These are phyloP conservation scores for Piromyces sp. DNA, from an alignment of 192 early-diverging fungal genomes.

Conservation along the genomic window DNA sequence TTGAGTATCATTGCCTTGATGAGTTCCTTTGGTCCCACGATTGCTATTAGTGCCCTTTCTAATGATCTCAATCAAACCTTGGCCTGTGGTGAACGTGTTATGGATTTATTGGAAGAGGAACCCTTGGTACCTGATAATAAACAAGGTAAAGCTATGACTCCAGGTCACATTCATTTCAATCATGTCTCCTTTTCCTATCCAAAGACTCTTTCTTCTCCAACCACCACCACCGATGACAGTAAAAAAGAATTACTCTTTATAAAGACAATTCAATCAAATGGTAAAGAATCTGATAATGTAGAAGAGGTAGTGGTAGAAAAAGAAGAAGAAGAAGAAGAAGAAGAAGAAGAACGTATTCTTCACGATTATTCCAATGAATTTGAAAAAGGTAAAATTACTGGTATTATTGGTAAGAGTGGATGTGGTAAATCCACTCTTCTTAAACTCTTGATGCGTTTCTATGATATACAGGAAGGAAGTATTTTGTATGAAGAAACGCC, in stretches of 20 bases:
- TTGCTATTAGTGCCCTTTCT: not conserved
- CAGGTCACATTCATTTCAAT: not conserved
- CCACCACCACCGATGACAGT: not conserved
- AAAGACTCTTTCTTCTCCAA: not conserved
- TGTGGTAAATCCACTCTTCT: not conserved
- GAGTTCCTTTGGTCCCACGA: not conserved
- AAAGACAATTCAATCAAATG: too few species aligned
- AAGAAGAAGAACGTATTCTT: not conserved
- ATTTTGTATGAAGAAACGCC: not conserved
- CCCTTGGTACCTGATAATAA: not conserved
- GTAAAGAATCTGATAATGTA: not conserved
- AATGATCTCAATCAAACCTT: not conserved
- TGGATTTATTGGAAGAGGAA: not conserved
- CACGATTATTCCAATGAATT: not conserved
- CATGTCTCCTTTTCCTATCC: not conserved
- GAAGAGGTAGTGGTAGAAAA: not conserved
- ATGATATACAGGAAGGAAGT: not conserved
- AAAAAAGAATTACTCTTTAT: not conserved
- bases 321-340: not conserved
- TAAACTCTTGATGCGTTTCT: not conserved
- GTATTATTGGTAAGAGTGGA: not conserved
- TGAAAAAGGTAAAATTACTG: not conserved
- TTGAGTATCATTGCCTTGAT: not conserved
- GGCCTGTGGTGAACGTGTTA: not conserved
- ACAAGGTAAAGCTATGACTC: not conserved